Base-by-base conservation (phyloP, 306 rosid genomes). In the Begonia masoniana region DNA sequence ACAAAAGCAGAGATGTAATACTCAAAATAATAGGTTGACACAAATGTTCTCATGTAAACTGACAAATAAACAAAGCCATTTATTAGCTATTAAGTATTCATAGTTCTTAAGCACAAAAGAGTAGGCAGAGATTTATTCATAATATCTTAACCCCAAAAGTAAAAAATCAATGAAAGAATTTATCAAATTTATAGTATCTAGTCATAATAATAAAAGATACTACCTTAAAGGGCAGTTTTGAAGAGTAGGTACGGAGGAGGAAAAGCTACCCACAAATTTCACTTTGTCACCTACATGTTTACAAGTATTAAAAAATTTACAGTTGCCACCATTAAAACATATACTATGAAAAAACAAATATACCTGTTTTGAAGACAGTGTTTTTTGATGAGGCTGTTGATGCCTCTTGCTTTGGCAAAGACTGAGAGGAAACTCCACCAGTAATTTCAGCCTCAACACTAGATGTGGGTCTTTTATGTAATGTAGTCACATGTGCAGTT, bases 381-480 rank as follows among this genome's bases (percentile, higher is more conserved):
- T 81, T 80, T 69, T n/a, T 86, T 52, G 94, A 91, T 4, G 96
- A 83, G 46, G 88, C 88, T 13, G 88, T 83, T 50, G 92, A 81
- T 59, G 81, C 67, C 78, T 91, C 99, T 64, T 81, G 99, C 73
- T 83, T 91, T 58, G 77, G 79, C 66, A 67, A 71, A 62, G 78
- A 81, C 56, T 75, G 96, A 9, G 88, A 86, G 71, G 78, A 76
- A 57, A 31, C 39, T 71, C 94, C 84, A 54, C 94, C 96, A 6
- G 84, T 56, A 62, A 86, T 86, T 54, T 91, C 86, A 57, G 94
- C 99, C 73, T 86, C 86, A 48, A 86, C 99, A 62, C 96, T 81
- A 48, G 94, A 77, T 50, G 88, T 57, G 35, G 94, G 99, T 77
- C 78, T 91, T 83, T 81, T 86, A 53, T 69, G 71, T 31, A 76